Conservation (phyloP, 2,329 filamentous ascomycete genomes). For the Colletotrichum sidae region DNA sequence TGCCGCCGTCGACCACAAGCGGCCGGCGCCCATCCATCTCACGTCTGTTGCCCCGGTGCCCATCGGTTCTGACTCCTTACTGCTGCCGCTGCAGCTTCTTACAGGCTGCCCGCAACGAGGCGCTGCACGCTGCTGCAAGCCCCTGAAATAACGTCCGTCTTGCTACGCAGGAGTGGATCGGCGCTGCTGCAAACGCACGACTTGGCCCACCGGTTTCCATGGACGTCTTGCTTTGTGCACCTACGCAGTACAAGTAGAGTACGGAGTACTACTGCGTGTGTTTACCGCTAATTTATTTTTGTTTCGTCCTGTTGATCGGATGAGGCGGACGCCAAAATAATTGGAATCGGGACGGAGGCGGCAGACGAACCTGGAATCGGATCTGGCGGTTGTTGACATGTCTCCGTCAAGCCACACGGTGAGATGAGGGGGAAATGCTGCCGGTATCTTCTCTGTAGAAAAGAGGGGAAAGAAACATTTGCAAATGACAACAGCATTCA, state of each 20-base stretch:
- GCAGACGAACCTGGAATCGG: not conserved
- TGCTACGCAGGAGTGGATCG: slow-evolving; percentile 27
- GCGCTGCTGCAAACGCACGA: slow-evolving; percentile 28
- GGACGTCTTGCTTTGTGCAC: slow-evolving; percentile 1
- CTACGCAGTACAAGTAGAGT: no score
- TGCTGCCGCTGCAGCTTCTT: slow-evolving; percentile 18
- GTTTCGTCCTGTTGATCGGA: slow-evolving; percentile 35
- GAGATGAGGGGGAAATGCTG: not conserved
- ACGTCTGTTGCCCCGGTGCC: slow-evolving; percentile 35
- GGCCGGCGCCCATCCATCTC: slow-evolving; percentile 20
- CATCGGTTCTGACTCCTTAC: slow-evolving; percentile 31
- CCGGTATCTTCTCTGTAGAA: no score
- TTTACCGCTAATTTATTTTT: slow-evolving; percentile 19
- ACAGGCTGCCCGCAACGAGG: slow-evolving; percentile 22
- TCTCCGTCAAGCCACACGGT: no score
- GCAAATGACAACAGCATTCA: not conserved
- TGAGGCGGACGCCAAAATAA: slow-evolving; percentile 34
- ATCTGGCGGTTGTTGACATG: slow-evolving; percentile 6
- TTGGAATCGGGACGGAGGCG: not conserved
- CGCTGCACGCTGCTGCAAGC: slow-evolving; percentile 37
- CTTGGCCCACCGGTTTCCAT: slow-evolving; percentile 34
- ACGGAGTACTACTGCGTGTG: no score
- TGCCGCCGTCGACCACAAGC: slow-evolving; percentile 18
- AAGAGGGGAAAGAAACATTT: not conserved
- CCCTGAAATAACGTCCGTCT: slow-evolving; percentile 33